phyloP scores from a whole-genome alignment of 345 rosid species.

The Corchorus capsularis region DNA sequence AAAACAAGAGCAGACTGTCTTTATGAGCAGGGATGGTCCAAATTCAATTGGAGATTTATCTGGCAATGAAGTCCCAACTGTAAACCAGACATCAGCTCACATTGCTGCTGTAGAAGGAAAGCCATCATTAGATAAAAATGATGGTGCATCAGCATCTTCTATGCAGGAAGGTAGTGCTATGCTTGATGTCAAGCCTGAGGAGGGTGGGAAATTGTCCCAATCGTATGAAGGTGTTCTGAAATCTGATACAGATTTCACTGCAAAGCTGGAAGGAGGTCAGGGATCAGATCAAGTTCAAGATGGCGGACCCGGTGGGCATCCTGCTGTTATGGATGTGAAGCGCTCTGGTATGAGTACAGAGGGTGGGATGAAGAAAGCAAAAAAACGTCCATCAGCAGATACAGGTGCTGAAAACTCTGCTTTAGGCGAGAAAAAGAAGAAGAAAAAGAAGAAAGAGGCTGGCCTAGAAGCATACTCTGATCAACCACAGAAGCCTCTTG shows the following conservation, averaged over 20 bases:
- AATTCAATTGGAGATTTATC: slow-evolving; percentile 36
- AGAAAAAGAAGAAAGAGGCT: slow-evolving; percentile 67
- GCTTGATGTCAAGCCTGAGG: slow-evolving; percentile 39
- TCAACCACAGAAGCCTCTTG: slow-evolving; percentile 45
- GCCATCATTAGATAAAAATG: slow-evolving; percentile 32
- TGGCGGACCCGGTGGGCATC: slow-evolving; percentile 30
- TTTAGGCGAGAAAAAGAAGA: slow-evolving; percentile 53
- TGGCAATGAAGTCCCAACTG: slow-evolving; percentile 30
- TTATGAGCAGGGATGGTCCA: slow-evolving; percentile 36
- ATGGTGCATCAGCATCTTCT: slow-evolving; percentile 26
- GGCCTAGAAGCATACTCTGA: slow-evolving; percentile 41
- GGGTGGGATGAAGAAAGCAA: slow-evolving; percentile 53
- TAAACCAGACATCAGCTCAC: slow-evolving; percentile 30
- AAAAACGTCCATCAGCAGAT: slow-evolving; percentile 56
- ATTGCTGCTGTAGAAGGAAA: slow-evolving; percentile 28
- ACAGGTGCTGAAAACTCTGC: slow-evolving; percentile 40
- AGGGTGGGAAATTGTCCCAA: slow-evolving; percentile 32
- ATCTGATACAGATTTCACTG: slow-evolving; percentile 31
- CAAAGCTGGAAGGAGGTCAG: slow-evolving; percentile 35
- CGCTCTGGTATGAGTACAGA: slow-evolving; percentile 34
- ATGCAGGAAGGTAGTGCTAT: slow-evolving; percentile 35
- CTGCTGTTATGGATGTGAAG: slow-evolving; percentile 40
- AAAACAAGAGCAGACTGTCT: slow-evolving; percentile 42
- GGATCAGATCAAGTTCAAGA: slow-evolving; percentile 38
- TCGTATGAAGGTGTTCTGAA: slow-evolving; percentile 43